Percentiles rank a stretch among this genome's conserved stretches.
Evolutionary conservation across 2,329 filamentous ascomycete genomes (phyloP).

Genomic region (Fusarium pseudonygamai): DNA sequence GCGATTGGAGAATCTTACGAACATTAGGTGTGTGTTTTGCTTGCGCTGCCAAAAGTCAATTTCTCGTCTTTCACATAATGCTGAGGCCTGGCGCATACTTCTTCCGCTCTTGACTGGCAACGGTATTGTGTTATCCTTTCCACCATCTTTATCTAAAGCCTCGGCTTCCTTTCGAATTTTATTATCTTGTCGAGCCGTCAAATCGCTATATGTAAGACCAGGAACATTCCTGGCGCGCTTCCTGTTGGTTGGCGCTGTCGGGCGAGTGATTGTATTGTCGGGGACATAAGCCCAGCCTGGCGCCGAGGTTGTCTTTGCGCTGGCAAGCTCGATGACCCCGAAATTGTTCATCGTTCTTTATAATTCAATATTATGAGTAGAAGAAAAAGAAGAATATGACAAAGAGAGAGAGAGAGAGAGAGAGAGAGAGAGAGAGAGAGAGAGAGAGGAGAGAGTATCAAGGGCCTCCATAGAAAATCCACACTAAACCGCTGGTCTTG

Average conservation of each 20-base stretch:
- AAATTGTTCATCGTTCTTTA: constrained; percentile 67
- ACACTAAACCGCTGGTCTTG: constrained; percentile 20
- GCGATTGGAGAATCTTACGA: constrained; percentile 79
- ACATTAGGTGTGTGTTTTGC: constrained; percentile 74
- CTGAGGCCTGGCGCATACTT: constrained; percentile 44
- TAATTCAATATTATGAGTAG: neutral
- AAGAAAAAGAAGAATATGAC: neutral
- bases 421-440: neutral
- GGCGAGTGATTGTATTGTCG: constrained; percentile 71
- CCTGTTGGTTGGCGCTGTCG: constrained; percentile 66
- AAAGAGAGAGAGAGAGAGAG: neutral
- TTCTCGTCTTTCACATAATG: neutral
- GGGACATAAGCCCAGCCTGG: constrained; percentile 95
- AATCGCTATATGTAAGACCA: constrained; percentile 66
- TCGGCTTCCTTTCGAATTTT: constrained; percentile 84
- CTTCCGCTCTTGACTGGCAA: constrained; percentile 66
- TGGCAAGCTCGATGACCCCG: constrained; percentile 85
- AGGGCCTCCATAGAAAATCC: constrained; percentile 28
- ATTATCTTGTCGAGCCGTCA: constrained; percentile 82
- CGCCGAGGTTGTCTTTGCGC: constrained; percentile 72
- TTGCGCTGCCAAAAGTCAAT: constrained; percentile 46
- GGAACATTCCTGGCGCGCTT: constrained; percentile 75
- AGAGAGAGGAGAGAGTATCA: neutral
- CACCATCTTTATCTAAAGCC: constrained; percentile 83
- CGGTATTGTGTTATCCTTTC: constrained; percentile 75